These are phyloP conservation scores for Lasiodiplodia sp. DNA, from an alignment of 2,329 filamentous ascomycete genomes.

Conservation along the genomic window DNA sequence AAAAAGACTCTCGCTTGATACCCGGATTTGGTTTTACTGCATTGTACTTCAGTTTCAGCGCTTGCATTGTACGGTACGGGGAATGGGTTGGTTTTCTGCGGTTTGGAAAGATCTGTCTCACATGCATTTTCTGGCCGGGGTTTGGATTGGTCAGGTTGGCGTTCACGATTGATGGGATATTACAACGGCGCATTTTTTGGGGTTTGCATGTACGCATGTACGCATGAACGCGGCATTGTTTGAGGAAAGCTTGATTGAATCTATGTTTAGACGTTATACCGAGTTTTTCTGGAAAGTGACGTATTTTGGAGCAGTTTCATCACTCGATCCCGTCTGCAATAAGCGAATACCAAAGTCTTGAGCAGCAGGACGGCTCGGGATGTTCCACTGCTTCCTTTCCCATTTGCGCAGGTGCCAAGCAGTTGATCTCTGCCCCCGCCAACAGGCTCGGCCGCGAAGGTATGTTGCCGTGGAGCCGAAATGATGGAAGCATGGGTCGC, in stretches of 20 bases:
- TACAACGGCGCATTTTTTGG: background rate
- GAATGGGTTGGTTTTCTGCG: background rate
- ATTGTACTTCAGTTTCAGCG: background rate
- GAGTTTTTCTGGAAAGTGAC: background rate
- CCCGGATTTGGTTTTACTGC: conserved; percentile 9
- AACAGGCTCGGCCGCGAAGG: background rate
- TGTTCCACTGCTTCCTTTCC: conserved; percentile 16
- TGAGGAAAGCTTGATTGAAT: conserved; percentile 14
- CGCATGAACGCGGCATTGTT: conserved; percentile 11
- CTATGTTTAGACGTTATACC: conserved; percentile 24
- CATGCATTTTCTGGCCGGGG: conserved; percentile 16
- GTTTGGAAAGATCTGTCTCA: background rate
- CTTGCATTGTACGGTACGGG: conserved; percentile 10
- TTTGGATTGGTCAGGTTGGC: conserved; percentile 1
- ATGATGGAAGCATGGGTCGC: background rate
- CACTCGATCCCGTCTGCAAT: conserved; percentile 9
- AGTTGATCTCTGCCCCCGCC: conserved; percentile 3
- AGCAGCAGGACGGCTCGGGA: conserved; percentile 14
- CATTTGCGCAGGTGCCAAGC: background rate
- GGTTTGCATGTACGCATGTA: conserved; percentile 15
- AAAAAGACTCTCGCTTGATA: conserved; percentile 28
- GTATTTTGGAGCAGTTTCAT: conserved; percentile 1
- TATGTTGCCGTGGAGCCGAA: conserved; percentile 3
- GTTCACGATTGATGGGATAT: conserved; percentile 1
- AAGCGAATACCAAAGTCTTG: background rate